phyloP scores from a whole-genome alignment of 2,329 filamentous ascomycete genomes.

The Aspergillus novoparasiticus region DNA sequence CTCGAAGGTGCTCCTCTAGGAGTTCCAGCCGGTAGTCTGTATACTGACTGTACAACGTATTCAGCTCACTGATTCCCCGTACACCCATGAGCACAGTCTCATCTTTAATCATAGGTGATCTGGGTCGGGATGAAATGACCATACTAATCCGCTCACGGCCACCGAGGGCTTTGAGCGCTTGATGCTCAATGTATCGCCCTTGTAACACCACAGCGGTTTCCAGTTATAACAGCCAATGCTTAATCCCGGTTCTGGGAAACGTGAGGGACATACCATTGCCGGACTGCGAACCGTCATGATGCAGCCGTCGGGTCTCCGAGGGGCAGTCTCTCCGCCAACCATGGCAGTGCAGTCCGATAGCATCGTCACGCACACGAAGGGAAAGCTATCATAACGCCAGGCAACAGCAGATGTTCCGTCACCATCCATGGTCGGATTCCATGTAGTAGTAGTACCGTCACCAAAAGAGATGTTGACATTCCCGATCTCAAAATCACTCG shows the following conservation, averaged over 20 bases:
- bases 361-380: conserved; percentile 68
- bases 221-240: neutral
- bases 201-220: conserved; percentile 4
- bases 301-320: neutral
- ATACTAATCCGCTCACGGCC: conserved; percentile 7
- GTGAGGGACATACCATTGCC: neutral
- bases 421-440: neutral
- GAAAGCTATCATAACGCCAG: conserved; percentile 56
- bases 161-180: neutral
- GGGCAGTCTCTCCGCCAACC: conserved; percentile 60
- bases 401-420: neutral
- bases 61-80: neutral
- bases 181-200: conserved; percentile 8
- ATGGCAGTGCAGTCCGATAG: conserved; percentile 63
- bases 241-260: neutral
- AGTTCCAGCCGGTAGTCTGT: neutral
- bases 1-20: neutral
- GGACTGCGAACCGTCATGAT: conserved; percentile 6
- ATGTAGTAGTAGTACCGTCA: neutral
- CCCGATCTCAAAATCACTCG: conserved; percentile 61
- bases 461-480: conserved; percentile 58
- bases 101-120: neutral
- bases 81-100: neutral
- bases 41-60: neutral
- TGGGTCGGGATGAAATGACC: neutral